Evolutionary conservation across 148 eudicot genomes (phyloP).

Genomic region (Arctostaphylos glauca): DNA sequence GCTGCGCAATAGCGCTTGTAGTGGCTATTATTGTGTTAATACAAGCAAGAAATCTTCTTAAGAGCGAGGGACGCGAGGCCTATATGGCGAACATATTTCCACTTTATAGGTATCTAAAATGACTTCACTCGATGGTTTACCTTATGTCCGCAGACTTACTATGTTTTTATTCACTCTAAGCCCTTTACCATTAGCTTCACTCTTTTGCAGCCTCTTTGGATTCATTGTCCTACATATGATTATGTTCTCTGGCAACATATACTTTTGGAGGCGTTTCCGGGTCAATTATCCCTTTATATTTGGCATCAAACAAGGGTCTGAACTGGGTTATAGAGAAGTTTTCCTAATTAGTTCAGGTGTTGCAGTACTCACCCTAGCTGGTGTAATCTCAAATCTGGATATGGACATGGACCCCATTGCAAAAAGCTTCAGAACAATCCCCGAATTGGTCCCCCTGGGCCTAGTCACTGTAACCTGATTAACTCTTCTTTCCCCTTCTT

Average conservation of each 20-base stretch:
- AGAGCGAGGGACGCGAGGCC: background rate
- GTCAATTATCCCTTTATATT: conserved; percentile 83
- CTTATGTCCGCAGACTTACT: background rate
- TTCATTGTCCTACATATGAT: conserved; percentile 69
- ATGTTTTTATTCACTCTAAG: background rate
- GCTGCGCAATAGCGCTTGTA: conserved; percentile 61
- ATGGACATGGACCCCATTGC: conserved; percentile 40
- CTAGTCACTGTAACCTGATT: conserved; percentile 43
- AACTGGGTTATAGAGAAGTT: conserved; percentile 61
- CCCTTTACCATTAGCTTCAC: background rate
- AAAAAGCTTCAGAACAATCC: conserved; percentile 21
- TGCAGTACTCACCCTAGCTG: conserved; percentile 57
- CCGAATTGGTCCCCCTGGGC: conserved; percentile 66
- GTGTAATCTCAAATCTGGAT: conserved; percentile 57
- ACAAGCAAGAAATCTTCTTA: conserved; percentile 42
- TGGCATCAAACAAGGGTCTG: conserved; percentile 79
- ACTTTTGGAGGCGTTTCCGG: conserved; percentile 72
- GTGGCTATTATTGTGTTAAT: conserved; percentile 56
- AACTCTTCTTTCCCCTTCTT: background rate
- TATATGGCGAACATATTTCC: conserved; percentile 63
- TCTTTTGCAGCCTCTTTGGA: conserved; percentile 61
- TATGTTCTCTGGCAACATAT: conserved; percentile 69
- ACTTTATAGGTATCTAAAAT: conserved; percentile 55
- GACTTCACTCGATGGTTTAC: background rate
- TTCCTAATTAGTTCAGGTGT: conserved; percentile 58